Evolutionary conservation across 73 alveolate species (phyloP).

Genomic region (Blepharisma japonicum): DNA sequence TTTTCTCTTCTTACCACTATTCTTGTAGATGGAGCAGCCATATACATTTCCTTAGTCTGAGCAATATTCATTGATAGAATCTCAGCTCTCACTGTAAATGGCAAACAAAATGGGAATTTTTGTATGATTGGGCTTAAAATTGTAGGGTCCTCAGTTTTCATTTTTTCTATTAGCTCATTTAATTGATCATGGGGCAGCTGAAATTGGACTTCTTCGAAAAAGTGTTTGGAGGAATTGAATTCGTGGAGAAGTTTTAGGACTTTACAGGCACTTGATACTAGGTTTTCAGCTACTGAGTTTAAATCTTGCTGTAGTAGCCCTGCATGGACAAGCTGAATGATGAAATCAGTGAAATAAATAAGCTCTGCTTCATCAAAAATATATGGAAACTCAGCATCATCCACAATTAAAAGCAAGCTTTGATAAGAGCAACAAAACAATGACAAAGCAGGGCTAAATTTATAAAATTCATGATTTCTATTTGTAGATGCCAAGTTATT

Average conservation of each 20-base stretch:
- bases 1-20: constrained; percentile 53
- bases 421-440: constrained; percentile 2
- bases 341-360: background rate
- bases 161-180: constrained; percentile 32
- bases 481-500: background rate
- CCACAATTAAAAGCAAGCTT: background rate
- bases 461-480: background rate
- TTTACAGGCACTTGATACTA: background rate
- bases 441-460: background rate
- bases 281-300: background rate
- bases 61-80: constrained; percentile 39
- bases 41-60: constrained; percentile 37
- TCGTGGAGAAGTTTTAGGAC: constrained; percentile 32
- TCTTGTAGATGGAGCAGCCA: constrained; percentile 33
- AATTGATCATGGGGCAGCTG: constrained; percentile 34
- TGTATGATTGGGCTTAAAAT: constrained; percentile 18
- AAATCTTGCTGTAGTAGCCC: background rate
- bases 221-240: constrained; percentile 13
- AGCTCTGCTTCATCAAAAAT: constrained; percentile 17
- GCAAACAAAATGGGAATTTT: constrained; percentile 67
- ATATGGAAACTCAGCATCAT: constrained; percentile 26
- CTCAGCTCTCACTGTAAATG: constrained; percentile 64
- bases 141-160: constrained; percentile 31
- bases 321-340: background rate
- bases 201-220: constrained; percentile 25